Percentiles rank a stretch among this genome's conserved stretches.
phyloP scores from a whole-genome alignment of 169 alveolate genomes.

The Plasmodium vinckei region DNA sequence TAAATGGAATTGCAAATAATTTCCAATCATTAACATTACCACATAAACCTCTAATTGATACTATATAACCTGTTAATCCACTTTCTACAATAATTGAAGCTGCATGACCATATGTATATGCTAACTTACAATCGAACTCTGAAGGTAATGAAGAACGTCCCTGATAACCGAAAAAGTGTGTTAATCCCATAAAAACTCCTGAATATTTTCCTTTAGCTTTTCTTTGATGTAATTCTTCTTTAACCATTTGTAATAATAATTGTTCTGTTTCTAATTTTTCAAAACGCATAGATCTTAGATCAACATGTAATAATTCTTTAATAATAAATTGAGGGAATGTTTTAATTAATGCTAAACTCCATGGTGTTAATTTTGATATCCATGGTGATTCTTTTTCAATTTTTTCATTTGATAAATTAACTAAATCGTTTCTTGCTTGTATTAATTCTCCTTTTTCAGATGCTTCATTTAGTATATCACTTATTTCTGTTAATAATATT shows the following conservation, averaged over 20 bases:
- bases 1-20: constrained; percentile 95
- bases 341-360: constrained; percentile 94
- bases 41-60: constrained; percentile 94
- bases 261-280: constrained; percentile 95
- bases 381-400: constrained; percentile 72
- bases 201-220: constrained; percentile 91
- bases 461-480: constrained; percentile 87
- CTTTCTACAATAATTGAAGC: constrained; percentile 94
- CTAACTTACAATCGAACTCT: constrained; percentile 95
- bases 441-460: constrained; percentile 75
- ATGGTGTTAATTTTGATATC: constrained; percentile 91
- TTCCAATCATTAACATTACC: constrained; percentile 94
- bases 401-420: constrained; percentile 27
- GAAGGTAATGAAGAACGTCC: constrained; percentile 99
- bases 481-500: constrained; percentile 91
- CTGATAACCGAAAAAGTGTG: constrained; percentile 98
- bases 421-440: constrained; percentile 76
- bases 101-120: constrained; percentile 95
- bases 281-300: constrained; percentile 81
- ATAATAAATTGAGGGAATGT: constrained; percentile 95
- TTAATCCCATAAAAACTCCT: constrained; percentile 95
- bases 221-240: constrained; percentile 92
- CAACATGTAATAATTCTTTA: constrained; percentile 91
- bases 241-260: constrained; percentile 94
- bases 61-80: constrained; percentile 95